Conservation (phyloP, 2,329 filamentous ascomycete genomes). For the Fusarium kyushuense region DNA sequence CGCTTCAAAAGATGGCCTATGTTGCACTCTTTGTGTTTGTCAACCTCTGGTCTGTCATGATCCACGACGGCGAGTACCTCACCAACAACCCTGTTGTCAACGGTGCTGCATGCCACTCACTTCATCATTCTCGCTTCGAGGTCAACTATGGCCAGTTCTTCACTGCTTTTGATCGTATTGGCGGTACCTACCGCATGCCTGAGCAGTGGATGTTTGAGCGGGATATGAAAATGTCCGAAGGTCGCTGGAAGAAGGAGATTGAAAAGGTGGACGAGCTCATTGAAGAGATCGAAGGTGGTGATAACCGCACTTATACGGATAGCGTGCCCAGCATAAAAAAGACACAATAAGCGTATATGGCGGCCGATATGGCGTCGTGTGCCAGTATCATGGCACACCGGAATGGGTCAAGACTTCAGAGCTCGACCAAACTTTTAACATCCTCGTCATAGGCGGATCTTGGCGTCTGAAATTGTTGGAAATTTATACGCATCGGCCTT, state of each 20-base stretch:
- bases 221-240: conserved; percentile 85
- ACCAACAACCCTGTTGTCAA: conserved; percentile 93
- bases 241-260: conserved; percentile 83
- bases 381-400: background rate
- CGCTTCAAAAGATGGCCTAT: conserved; percentile 90
- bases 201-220: conserved; percentile 87
- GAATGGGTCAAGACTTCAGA: background rate
- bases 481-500: background rate
- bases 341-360: conserved; percentile 40
- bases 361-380: background rate
- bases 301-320: conserved; percentile 61
- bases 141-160: conserved; percentile 95
- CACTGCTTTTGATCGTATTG: conserved; percentile 89
- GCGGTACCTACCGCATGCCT: conserved; percentile 87
- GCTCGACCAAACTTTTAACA: background rate
- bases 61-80: conserved; percentile 95
- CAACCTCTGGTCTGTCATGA: conserved; percentile 97
- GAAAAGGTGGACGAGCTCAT: conserved; percentile 71
- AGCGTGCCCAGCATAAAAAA: conserved; percentile 59
- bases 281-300: conserved; percentile 73
- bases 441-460: background rate
- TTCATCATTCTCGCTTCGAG: conserved; percentile 73
- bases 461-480: background rate
- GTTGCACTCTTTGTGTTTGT: conserved; percentile 89
- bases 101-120: conserved; percentile 87